A percentile compares a stretch with the other conserved stretches of the same genome.
Evolutionary conservation across 805 yeast species (phyloP).

Genomic region (Candida maris): DNA sequence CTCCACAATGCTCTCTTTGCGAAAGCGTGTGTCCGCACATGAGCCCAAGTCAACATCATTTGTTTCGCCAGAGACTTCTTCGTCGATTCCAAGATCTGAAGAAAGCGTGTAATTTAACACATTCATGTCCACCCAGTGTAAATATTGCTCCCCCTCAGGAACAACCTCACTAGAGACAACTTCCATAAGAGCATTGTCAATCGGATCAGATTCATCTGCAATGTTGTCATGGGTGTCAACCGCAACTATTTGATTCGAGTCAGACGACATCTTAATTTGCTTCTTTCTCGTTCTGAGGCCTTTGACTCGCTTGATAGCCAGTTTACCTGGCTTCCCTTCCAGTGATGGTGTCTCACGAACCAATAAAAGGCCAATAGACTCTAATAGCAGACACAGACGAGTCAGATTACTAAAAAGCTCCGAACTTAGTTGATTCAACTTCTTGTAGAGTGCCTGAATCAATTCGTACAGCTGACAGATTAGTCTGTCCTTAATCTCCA

Average conservation of each 20-base stretch:
- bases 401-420: slow-evolving; percentile 36
- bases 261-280: slow-evolving; percentile 19
- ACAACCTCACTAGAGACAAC: slow-evolving; percentile 37
- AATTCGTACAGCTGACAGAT: slow-evolving; percentile 20
- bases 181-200: slow-evolving; percentile 35
- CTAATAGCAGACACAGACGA: slow-evolving; percentile 56
- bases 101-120: slow-evolving; percentile 25
- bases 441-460: slow-evolving; percentile 25
- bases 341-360: slow-evolving; percentile 37
- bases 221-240: slow-evolving; percentile 30
- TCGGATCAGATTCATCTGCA: slow-evolving; percentile 20
- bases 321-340: slow-evolving; percentile 31
- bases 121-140: slow-evolving; percentile 48
- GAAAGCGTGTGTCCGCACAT: slow-evolving; percentile 10
- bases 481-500: slow-evolving; percentile 23
- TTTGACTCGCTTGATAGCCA: slow-evolving; percentile 69
- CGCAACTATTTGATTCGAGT: slow-evolving; percentile 10
- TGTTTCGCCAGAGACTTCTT: slow-evolving; percentile 9
- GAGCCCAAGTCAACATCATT: slow-evolving; percentile 7
- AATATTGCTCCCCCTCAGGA: slow-evolving; percentile 33
- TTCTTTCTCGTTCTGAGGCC: slow-evolving; percentile 57
- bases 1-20: slow-evolving; percentile 22
- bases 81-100: slow-evolving; percentile 25
- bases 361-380: slow-evolving; percentile 73
- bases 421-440: slow-evolving; percentile 42